Evolutionary conservation across 805 yeast genomes (phyloP), one percentile per base, ranked within the genome.

Genomic region (Pichia californica): DNA sequence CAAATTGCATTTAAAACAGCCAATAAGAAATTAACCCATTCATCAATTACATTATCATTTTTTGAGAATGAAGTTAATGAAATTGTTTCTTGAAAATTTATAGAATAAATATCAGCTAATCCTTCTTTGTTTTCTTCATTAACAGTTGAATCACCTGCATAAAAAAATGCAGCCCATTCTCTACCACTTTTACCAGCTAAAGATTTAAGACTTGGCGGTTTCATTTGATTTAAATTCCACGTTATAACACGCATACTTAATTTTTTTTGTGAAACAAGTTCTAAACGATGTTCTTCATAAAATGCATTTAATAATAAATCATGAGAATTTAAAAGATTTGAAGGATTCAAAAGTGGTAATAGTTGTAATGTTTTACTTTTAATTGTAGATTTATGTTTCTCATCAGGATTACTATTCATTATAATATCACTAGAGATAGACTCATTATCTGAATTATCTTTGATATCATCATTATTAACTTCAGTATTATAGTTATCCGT

Each of bases 81-180:
- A 3, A 76, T 64, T 0, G 77, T 67, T 50, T 76, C 81, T 52
- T 76, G 81, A 35, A 76, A 59, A 7, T 70, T 69, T 5, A 76
- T 48, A 6, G 73, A 60, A 42, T 69, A 67, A 1, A 76, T 35
- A 47, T 69, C 73, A 11, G 52, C 51, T 18, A 38, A 41, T 13
- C 46, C 46, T 26, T 38, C 38, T 18, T 25, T 35, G 31, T 40
- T 36, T 8, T 13, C 8, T 10, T 40, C 27, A 7, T 13, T 26
- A 4, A 31, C n/a, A 7, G 44, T 23, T 31, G 33, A 11, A 40
- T 44, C 47, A 7, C 41, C 47, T 1, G 47, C 44, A 44, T 40
- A 44, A 29, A 44, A 44, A 36, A 44, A 44, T 0, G 44, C 28
- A 5, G 47, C 44, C 47, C 47, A 44, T 16, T 44, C 47, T 31